Base-by-base conservation (phyloP, 2,329 filamentous ascomycete genomes). In the Penicillium sp. region DNA sequence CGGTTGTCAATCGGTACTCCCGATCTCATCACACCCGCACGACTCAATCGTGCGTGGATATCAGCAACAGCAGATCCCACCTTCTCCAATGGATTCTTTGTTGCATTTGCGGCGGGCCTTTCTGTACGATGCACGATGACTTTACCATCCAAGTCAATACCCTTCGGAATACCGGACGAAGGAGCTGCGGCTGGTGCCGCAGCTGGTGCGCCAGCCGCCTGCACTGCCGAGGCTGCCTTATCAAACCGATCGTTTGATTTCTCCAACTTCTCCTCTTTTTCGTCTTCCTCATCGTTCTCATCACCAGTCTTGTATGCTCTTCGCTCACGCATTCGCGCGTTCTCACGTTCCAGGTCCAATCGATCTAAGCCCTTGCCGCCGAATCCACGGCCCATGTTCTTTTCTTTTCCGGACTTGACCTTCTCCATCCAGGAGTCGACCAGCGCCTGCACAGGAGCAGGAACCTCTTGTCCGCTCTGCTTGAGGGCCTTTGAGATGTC, bases 1-100 rank as follows among this genome's bases (percentile, higher is more conserved):
- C 96, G 96, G 75, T 99, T 99, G 75, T 99, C 93, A 66, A 96
- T 95, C 7, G 93, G 90, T 54, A 95, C 91, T 12, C 93, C 93
- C 3, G 89, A 87, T 52, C 93, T 87, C 62, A 96, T 85, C 67
- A 93, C 87, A 30, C 91, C 91, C 29, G 89, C 89, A 61, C 89
- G 89, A 64, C 89, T 92, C 33, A 99, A 80, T 58, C 93, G 89
- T 53, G 85, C 86, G 69, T 95, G 91, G 73, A 99, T 95, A 68
- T 86, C 87, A 60, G 86, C 89, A 60, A 93, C 90, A 4, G 92
- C 92, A n/a, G 88, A 88, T 52, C 87, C 87, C 51, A 93, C 92
- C 75, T 88, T 89, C 71, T 95, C 89, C 54, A 95, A 78, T 14
- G 88, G 81, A 62, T 88, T 84, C 64, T 83, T 84, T 39, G 69